A percentile compares a stretch with the other conserved stretches of the same genome.
Conservation (phyloP, 2,329 filamentous ascomycete genomes). For the Botrytis pseudocinerea region DNA sequence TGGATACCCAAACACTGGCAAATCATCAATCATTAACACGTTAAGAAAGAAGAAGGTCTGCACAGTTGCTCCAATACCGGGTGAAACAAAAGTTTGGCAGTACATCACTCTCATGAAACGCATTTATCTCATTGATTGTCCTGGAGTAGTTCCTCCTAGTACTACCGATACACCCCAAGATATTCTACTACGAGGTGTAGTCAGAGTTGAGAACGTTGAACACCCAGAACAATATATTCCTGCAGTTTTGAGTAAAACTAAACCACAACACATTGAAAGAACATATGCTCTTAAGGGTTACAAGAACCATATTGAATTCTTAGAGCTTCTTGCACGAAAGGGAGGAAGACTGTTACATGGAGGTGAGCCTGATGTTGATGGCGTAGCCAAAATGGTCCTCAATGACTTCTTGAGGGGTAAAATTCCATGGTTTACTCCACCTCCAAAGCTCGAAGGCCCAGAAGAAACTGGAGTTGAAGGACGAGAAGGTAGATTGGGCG, state of each 20-base stretch:
- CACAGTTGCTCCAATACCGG: slow-evolving; percentile 89
- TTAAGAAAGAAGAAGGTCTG: slow-evolving; percentile 92
- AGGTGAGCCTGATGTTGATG: slow-evolving; percentile 92
- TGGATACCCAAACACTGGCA: slow-evolving; percentile 90
- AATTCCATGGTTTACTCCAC: slow-evolving; percentile 92
- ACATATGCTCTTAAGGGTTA: slow-evolving; percentile 88
- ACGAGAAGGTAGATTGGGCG: slow-evolving; percentile 75
- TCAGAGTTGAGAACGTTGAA: slow-evolving; percentile 93
- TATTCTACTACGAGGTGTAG: slow-evolving; percentile 85
- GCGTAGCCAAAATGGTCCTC: slow-evolving; percentile 93
- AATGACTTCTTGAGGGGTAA: slow-evolving; percentile 96
- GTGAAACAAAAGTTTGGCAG: slow-evolving; percentile 97
- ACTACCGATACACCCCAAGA: slow-evolving; percentile 81
- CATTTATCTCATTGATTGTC: slow-evolving; percentile 94
- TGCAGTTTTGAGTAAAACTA: slow-evolving; percentile 76
- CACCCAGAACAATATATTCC: slow-evolving; percentile 95
- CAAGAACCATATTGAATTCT: slow-evolving; percentile 74
- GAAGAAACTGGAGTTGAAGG: slow-evolving; percentile 60
- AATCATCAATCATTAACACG: slow-evolving; percentile 97
- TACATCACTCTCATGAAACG: slow-evolving; percentile 95
- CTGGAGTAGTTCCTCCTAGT: slow-evolving; percentile 91
- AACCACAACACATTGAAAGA: slow-evolving; percentile 83
- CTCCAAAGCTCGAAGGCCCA: slow-evolving; percentile 60
- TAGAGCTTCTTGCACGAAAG: slow-evolving; percentile 85
- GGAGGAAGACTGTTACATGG: slow-evolving; percentile 82